Conservation (phyloP, 257 asterid genomes). For the Jacaranda copaia region DNA sequence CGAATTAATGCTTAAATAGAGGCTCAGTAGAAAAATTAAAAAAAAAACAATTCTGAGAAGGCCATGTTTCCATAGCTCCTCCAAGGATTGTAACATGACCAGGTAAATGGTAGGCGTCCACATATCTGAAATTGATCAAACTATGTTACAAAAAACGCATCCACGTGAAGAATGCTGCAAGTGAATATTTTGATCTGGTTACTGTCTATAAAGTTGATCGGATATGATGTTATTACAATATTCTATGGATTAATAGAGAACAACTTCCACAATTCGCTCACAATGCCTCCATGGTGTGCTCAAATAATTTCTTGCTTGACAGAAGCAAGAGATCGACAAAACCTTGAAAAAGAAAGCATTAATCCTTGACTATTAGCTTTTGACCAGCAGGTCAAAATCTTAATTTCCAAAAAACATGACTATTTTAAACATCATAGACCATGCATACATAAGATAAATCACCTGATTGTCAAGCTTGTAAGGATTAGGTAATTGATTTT, state of each 20-base stretch:
- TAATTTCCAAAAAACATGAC: too few species aligned
- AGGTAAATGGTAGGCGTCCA: background rate
- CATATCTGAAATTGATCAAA: constrained; percentile 9
- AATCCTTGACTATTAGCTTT: background rate
- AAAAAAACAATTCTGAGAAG: background rate
- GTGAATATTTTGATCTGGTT: background rate
- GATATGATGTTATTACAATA: background rate
- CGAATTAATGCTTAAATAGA: constrained; percentile 11
- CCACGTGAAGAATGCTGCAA: background rate
- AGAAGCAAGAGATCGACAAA: background rate
- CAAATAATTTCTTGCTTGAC: background rate
- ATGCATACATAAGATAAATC: constrained; percentile 8
- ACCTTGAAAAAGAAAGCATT: background rate
- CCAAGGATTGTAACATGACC: background rate
- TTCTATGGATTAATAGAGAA: background rate
- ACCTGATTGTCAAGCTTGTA: constrained; percentile 76
- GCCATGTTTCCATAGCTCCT: background rate
- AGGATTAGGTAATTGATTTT: constrained; percentile 66
- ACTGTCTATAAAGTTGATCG: background rate
- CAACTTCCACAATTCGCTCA: background rate
- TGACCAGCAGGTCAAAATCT: background rate
- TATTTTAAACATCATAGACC: background rate
- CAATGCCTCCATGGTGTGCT: background rate
- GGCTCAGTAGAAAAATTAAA: constrained; percentile 19
- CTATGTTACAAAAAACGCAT: background rate